These are phyloP conservation scores for Pharnaceum exiguum DNA, from an alignment of 148 eudicot genomes.

Conservation along the genomic window DNA sequence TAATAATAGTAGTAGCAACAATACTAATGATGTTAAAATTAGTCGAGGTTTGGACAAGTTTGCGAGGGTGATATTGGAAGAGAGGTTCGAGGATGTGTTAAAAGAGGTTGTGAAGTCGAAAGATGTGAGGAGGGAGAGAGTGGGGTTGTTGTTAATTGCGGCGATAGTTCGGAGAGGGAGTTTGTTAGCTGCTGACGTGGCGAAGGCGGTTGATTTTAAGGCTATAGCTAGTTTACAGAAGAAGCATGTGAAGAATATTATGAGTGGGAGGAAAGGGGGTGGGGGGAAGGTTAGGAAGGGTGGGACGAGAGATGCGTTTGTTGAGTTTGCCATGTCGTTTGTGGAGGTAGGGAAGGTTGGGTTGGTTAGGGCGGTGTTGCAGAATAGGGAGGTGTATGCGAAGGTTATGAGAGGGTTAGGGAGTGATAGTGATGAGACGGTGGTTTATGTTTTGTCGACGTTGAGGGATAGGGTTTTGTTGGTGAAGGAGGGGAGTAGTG, in stretches of 20 bases:
- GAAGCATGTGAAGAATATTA: too few relatives aligned
- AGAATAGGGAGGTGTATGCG: conserved; percentile 72
- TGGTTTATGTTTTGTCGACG: conserved; percentile 63
- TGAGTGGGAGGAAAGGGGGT: conserved; percentile 28
- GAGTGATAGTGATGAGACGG: conserved; percentile 76
- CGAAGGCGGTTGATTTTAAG: conserved; percentile 76
- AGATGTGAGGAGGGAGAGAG: conserved; percentile 64
- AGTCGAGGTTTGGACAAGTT: conserved; percentile 62
- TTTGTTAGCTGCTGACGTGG: conserved; percentile 83
- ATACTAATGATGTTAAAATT: conserved; percentile 26
- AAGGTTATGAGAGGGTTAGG: conserved; percentile 83
- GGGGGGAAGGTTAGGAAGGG: conserved; percentile 37
- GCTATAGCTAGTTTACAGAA: conserved; percentile 60
- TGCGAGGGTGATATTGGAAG: conserved; percentile 50
- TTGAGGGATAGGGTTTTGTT: conserved; percentile 80
- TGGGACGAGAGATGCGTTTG: conserved; percentile 66
- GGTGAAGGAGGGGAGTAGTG: too few relatives aligned
- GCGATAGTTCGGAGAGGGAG: conserved; percentile 75
- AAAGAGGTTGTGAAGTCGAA: conserved; percentile 80
- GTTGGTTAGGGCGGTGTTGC: conserved; percentile 75
- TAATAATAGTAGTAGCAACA: too few relatives aligned
- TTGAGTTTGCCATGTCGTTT: conserved; percentile 91
- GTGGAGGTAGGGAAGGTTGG: conserved; percentile 80
- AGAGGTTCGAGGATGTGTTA: conserved; percentile 59
- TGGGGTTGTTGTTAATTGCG: conserved; percentile 60